Percentiles rank a stretch among this genome's conserved stretches.
Evolutionary conservation across 306 rosid genomes (phyloP).

Genomic region (Quercus alba): DNA sequence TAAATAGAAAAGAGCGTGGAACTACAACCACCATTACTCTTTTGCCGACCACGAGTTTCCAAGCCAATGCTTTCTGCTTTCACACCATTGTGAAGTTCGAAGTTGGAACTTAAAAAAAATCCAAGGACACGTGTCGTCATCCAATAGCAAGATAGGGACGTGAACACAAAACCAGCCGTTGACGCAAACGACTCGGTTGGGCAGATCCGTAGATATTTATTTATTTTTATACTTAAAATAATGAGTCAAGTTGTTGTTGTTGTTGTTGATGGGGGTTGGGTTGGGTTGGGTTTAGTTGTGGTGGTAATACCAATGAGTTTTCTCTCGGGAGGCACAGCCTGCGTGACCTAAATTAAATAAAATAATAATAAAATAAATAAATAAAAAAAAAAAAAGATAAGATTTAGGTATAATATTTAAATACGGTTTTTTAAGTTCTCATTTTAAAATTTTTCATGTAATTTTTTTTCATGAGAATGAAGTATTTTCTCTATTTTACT

Average conservation of each 20-base stretch:
- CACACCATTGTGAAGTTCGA: neutral
- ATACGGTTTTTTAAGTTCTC: fast-evolving
- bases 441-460: too few species aligned
- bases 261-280: neutral
- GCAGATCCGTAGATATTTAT: constrained; percentile 30
- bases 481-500: too few species aligned
- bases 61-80: neutral
- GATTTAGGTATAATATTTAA: fast-evolving
- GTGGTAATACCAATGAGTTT: constrained; percentile 43
- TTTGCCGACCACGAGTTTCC: neutral
- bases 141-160: neutral
- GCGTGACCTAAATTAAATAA: constrained; percentile 38
- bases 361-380: neutral
- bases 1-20: neutral
- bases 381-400: neutral
- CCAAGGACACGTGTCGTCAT: constrained; percentile 2
- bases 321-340: constrained; percentile 67
- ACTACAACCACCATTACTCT: too few species aligned
- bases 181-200: constrained; percentile 2
- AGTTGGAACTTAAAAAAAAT: neutral
- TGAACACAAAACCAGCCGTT: neutral
- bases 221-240: too few species aligned
- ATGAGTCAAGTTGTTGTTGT: constrained; percentile 11
- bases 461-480: too few species aligned
- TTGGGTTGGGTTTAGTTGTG: neutral